A percentile compares a stretch with the other conserved stretches of the same genome.
phyloP scores from a whole-genome alignment of 768 basidiomycete genomes.

The Xerocomus potaroensis region DNA sequence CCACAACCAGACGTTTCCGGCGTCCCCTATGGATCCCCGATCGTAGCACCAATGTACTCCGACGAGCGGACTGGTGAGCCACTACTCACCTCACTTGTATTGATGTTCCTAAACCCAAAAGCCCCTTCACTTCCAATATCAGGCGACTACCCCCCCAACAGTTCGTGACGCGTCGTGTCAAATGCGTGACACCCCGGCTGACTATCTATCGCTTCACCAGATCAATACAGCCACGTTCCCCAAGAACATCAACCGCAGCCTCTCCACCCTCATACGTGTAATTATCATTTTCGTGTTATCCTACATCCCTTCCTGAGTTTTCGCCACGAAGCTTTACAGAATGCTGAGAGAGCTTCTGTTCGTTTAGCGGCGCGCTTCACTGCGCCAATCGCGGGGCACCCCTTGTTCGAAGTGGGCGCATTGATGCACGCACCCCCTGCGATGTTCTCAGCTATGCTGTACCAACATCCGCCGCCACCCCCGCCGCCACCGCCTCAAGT shows the following conservation, averaged over 20 bases:
- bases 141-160: slow-evolving; percentile 39
- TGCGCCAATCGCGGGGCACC: slow-evolving; percentile 27
- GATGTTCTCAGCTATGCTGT: slow-evolving; percentile 27
- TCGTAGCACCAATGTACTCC: slow-evolving; percentile 47
- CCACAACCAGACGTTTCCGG: slow-evolving; percentile 29
- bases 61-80: slow-evolving; percentile 54
- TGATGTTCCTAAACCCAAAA: slow-evolving; percentile 16
- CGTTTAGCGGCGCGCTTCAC: slow-evolving; percentile 53
- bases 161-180: slow-evolving; percentile 33
- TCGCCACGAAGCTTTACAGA: slow-evolving; percentile 44
- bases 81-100: slow-evolving; percentile 6
- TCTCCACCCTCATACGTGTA: slow-evolving; percentile 29
- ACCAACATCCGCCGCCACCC: slow-evolving; percentile 23
- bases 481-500: slow-evolving; percentile 24
- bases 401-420: slow-evolving; percentile 33
- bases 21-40: slow-evolving; percentile 42
- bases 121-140: slow-evolving; percentile 35
- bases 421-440: slow-evolving; percentile 28
- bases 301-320: slow-evolving; percentile 20
- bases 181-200: slow-evolving; percentile 12
- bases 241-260: slow-evolving; percentile 32
- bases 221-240: slow-evolving; percentile 31
- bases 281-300: slow-evolving; percentile 22
- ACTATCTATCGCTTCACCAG: slow-evolving; percentile 20
- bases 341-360: slow-evolving; percentile 51